Evolutionary conservation across 164 flowering plant species (phyloP), one percentile per base, ranked within the genome.

Genomic region (Liriodendron chinense): DNA sequence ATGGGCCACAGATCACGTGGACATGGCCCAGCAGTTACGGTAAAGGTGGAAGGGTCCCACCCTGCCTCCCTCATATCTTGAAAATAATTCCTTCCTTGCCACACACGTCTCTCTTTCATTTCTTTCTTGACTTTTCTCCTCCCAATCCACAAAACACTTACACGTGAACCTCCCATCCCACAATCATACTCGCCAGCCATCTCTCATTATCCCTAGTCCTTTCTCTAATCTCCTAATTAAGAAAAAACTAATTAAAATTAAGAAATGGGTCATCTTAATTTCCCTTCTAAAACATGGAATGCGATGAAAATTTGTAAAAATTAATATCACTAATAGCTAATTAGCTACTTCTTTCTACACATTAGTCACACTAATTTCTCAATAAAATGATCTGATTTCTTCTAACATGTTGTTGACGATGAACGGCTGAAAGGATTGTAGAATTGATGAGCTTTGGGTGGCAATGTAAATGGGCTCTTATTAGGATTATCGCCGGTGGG

Each of bases 381-480:
- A 69, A 47, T 49, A 72, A 63, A 72, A 72, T 7, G 68, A 68
- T 63, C 53, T 28, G 59, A 21, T 2, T n/a, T 13, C 24, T 72
- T 43, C 50, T 69, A 74, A 57, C 91, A 88, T 64, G 93, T 92
- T 5, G 93, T 91, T 6, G 94, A 88, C 64, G 90, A 43, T 12
- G 26, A 84, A 75, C 89, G 86, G 71, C 89, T 77, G 84, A 90
- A 89, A 74, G 91, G 88, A 65, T 85, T 89, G 63, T 64, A 89
- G 82, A 89, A 87, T 78, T 83, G 84, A 9, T 84, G 84, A 16
- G 88, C 80, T 79, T 89, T 89, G 0, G 88, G 72, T 43, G 86
- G 85, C 77, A 87, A 80, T 2, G 68, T 63, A 76, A 76, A 71
- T 2, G 88, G 77, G 68, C 72, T 74, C 84, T 87, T 89, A 8